Base-by-base conservation (phyloP, 306 rosid species). In the Hippophae rhamnoides region DNA sequence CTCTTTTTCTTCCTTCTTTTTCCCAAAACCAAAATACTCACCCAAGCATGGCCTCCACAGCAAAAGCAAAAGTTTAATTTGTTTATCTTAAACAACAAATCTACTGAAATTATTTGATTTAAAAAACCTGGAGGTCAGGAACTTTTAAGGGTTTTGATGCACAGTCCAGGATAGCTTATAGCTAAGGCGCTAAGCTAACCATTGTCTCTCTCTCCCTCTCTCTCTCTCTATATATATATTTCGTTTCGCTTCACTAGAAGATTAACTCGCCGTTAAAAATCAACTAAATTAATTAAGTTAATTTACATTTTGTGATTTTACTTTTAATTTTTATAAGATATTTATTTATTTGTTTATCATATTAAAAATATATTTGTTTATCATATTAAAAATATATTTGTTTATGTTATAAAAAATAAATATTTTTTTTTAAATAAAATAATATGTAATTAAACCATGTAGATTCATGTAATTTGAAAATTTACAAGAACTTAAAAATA, bases 41-140 rank as follows among this genome's bases (percentile, higher is more conserved):
- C 44, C 76, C 43, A 56, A 69, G 62, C 82, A 81, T 84, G 14
- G 8, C 71, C 40, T 44, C 5, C 0, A 49, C 47, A 63, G 9
- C 54, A 6, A 12, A 59, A 23, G 49, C 3, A 7, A 47, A 40
- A n/a, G 7, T 9, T 2, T 27, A 47, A 7, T 42, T 9, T 5
- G 27, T 43, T 3, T 11, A 5, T 7, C 0, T 7, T 0, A 14
- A 27, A 31, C 2, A 56, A 40, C 6, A 42, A 2, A 38, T 10
- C 14, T 6, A 5, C 3, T 2, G 11, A 47, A 48, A 14, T 63
- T 7, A 5, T 23, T 18, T 5, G 31, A 27, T 13, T 12, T 4
- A 38, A 11, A 40, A 11, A 3, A 13, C 66, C 67, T 51, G 58
- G 59, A 31, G 42, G 7, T n/a, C 12, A 9, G 50, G 45, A 25